Base-by-base conservation (phyloP, 495 filamentous ascomycete species). In the Xylaria flabelliformis region DNA sequence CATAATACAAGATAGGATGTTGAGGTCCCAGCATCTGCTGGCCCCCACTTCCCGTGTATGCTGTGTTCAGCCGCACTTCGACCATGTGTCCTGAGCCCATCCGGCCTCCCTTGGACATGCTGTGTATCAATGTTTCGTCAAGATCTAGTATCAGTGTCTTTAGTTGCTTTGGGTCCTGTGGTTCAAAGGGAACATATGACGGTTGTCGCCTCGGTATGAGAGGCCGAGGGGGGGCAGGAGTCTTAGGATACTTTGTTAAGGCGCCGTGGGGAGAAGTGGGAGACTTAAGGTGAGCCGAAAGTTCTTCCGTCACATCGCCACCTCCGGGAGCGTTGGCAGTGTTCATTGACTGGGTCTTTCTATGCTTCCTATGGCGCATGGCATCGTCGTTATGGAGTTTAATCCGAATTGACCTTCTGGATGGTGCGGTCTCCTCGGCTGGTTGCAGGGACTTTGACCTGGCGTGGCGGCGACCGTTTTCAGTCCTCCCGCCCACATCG, bases 1-100 rank as follows among this genome's bases (percentile, higher is more conserved):
- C 96, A 84, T 98, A 98, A 83, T 99, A 99, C 71, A 99, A 83
- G 77, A 99, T 98, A 6, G 96, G 96, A 80, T 98, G 94, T 77
- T 97, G 95, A 59, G 93, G 92, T 13, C 92, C 94, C 51, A 94
- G 79, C 19, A 88, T 88, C 32, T 88, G 84, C 67, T 89, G 89
- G 50, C 87, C 91, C 51, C 91, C 90, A 41, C 88, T 88, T 39
- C 86, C 85, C 64, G 88, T 82, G 69, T 89, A 85, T 44, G 88
- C 86, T 24, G 88, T 88, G 75, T 91, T 89, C 62, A 98, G 87
- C 76, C 95, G 96, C 74, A 99, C 96, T 83, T 99, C 96, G 42
- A 99, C 95, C 96, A 98, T 98, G 82, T 99, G 97, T 29, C 96
- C 96, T 34, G 93, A 95, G 74, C 91, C 93, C 94, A 97, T 98